Base-by-base conservation (phyloP, 108 stramenopile genomes). In the Skeletonema grethae region DNA sequence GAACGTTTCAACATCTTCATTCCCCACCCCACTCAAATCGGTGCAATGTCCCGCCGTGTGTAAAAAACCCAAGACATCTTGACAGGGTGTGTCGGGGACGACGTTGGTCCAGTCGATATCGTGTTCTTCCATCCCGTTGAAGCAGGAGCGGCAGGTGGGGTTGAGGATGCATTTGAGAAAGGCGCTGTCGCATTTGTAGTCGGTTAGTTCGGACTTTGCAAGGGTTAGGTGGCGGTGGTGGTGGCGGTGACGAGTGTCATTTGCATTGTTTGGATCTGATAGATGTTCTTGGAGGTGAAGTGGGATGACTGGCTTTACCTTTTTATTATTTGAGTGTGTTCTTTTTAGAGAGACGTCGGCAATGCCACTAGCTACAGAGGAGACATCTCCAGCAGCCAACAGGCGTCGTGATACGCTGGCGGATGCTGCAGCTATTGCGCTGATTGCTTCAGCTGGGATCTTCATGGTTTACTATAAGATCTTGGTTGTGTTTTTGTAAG, bases 21-120 rank as follows among this genome's bases (percentile, higher is more conserved):
- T 76, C 12, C 84, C 76, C 5, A 74, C 73, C 0, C 76, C 80
- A 16, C 70, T 60, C 39, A 91, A 56, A 41, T 61, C 63, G 43
- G 60, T 63, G 66, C 94, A 95, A 45, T 88, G 85, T 2, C 78
- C 83, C 0, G 53, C 39, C 16, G 63, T 50, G 4, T 46, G 55
- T 1, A 84, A 57, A 57, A 91, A 79, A 0, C 65, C 60, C 5
- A 90, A 46, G 12, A 95, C 87, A 64, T 87, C 87, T 13, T 53
- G 29, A 66, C 94, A 95, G 7, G 83, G 76, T n/a, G 87, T 87
- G 57, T 88, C 85, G 5, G 84, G 79, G 3, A 90, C 70, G 25
- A 95, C 88, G 32, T 86, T 84, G 12, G 91, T 77, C 94, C 94
- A 95, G 58, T 95, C 94, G 57, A 95, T 84, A 41, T 77, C 63